These are phyloP conservation scores for Spergularia marina DNA, from an alignment of 148 eudicot species.

Conservation along the genomic window DNA sequence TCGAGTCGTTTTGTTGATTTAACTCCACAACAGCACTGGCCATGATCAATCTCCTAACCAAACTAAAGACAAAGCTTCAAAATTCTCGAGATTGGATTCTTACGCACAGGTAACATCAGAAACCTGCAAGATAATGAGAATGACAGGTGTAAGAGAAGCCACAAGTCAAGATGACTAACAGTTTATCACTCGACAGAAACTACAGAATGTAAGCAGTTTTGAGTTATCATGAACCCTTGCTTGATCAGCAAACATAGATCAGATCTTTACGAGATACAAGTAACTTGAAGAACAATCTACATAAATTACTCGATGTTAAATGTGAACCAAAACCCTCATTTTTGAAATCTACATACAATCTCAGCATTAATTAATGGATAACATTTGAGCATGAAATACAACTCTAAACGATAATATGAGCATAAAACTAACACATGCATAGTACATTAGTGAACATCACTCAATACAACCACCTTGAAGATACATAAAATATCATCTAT, in stretches of 20 bases:
- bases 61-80: conserved; percentile 14
- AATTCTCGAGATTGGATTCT: neutral
- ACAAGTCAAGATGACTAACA: neutral
- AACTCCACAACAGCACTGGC: conserved; percentile 25
- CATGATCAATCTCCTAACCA: conserved; percentile 22
- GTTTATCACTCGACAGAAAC: neutral
- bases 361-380: neutral
- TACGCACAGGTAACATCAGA: neutral
- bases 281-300: neutral
- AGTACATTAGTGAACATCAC: neutral
- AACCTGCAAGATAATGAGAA: neutral
- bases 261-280: neutral
- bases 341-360: neutral
- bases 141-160: neutral
- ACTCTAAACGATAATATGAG: neutral
- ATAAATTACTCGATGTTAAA: neutral
- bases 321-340: neutral
- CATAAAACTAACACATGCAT: neutral
- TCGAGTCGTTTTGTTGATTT: conserved; percentile 25
- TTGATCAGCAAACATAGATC: neutral
- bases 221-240: neutral
- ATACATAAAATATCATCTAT: neutral
- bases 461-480: too few relatives aligned
- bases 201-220: neutral
- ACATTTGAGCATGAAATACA: conserved; percentile 9